Evolutionary conservation across 2,329 filamentous ascomycete species (phyloP), one percentile per base, ranked within the genome.

Genomic region (Arthrinium phaeospermum): DNA sequence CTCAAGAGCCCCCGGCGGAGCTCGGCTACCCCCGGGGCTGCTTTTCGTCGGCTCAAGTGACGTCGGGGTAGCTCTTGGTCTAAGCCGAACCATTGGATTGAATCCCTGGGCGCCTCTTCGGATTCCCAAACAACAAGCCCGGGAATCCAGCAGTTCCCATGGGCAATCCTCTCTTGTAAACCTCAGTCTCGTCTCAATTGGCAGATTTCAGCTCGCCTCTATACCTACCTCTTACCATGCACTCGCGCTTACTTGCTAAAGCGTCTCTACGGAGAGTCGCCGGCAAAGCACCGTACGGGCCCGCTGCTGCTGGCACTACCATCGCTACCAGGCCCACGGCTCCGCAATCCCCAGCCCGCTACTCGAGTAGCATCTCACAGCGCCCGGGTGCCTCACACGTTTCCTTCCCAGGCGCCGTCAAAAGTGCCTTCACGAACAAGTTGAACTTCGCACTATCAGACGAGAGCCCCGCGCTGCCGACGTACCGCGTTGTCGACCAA

Each of bases 401-500:
- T 27, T 89, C 88, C n/a, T 99, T 99, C 77, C 96, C 96, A 0
- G 96, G 96, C n/a, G 96, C 96, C 0, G 87, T 98, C 70, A 96
- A 98, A 82, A 98, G 94, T 81, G 94, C 94, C 74, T 99, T 99
- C 83, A 97, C 94, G 5, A 92, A 90, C 75, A 86, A 88, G 0
- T 91, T 98, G 82, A 86, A 88, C 53, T 98, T 98, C 82, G 90
- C 94, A 71, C 89, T 90, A 69, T 93, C 95, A 0, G 88, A 91
- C 53, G 89, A 91, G 70, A 89, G 92, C 77, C 86, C 91, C 46
- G 92, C 95, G 6, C 93, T 99, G 79, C 91, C 95, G 37, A 98
- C 96, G 5, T 99, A 97, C 85, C 93, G 96, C 68, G 91, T 96
- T 37, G 92, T 99, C 79, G 93, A 97, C 81, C 95, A 97, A 76